Evolutionary conservation across 768 basidiomycete genomes (phyloP), one percentile per base, ranked within the genome.

Genomic region (Pholiota conissans): DNA sequence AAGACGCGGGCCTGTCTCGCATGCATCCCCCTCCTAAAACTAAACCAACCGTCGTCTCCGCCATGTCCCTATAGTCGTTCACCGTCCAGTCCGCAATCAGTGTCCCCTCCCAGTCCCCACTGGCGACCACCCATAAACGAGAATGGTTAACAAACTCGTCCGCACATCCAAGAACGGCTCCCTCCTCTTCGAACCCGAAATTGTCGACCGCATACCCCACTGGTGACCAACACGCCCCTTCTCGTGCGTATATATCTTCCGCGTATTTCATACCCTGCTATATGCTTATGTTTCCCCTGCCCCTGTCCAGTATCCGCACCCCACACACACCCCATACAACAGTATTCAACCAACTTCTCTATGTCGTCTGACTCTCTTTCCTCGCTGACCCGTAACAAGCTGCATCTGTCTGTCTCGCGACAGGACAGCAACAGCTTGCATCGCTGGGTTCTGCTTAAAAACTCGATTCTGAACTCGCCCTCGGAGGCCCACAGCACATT

Each of bases 391-490:
- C 87, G 84, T 67, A 80, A 77, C 75, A 91, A 93, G 79, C 79
- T 93, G 76, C 84, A 86, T 62, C 71, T 80, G 62, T 87, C 84
- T 67, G 69, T 82, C 65, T 79, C 79, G 55, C 73, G 76, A 69
- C 85, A 82, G 75, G 87, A 89, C 76, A 83, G 73, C 62, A 80
- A 81, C 78, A 90, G 84, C 74, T 82, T 93, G 75, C 89, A 90
- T 68, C 89, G 90, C 69, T 91, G 89, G 89, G 91, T 93, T 52
- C 79, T 93, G 57, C 81, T 93, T 69, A 92, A 92, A 87, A 93
- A 93, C 71, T 91, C 89, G 28, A 80, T 91, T 61, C 73, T 84
- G 63, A 79, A 78, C 63, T 79, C 85, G 60, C 78, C 81, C 51
- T 74, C 78, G 57, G 64, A 67, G 35, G 61, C 68, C 61, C 60